Percentiles rank a stretch among this genome's conserved stretches.
These are phyloP conservation scores for Moesziomyces antarcticus DNA, from an alignment of 1,284 basidiomycete species.

Conservation along the genomic window DNA sequence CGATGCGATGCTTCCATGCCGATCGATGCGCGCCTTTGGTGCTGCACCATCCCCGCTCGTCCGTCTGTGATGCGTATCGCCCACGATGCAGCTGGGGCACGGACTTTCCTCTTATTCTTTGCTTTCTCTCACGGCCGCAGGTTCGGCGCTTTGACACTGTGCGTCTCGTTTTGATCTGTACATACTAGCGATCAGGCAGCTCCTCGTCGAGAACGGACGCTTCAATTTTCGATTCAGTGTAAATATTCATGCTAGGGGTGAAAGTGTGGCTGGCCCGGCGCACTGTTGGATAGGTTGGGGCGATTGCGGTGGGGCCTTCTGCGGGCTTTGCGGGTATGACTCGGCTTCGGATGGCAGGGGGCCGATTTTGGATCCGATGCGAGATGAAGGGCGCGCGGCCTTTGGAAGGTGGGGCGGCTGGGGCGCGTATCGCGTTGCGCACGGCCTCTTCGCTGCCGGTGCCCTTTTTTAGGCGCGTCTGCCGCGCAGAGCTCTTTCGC, in stretches of 20 bases:
- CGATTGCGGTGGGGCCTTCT: too few relatives aligned
- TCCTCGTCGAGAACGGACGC: background rate
- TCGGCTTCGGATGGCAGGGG: too few relatives aligned
- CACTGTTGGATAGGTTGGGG: constrained; percentile 36
- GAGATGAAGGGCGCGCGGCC: too few relatives aligned
- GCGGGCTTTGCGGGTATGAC: too few relatives aligned
- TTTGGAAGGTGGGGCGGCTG: too few relatives aligned
- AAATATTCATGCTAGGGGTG: constrained; percentile 14
- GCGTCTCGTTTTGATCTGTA: constrained; percentile 4
- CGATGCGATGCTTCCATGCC: constrained; percentile 24
- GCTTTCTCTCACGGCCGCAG: background rate
- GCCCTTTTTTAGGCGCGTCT: too few relatives aligned
- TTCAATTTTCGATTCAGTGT: constrained; percentile 20
- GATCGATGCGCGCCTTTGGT: constrained; percentile 9
- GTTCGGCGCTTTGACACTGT: background rate
- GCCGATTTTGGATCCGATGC: too few relatives aligned
- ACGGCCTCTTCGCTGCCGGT: too few relatives aligned
- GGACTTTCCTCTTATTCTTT: background rate
- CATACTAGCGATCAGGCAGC: background rate
- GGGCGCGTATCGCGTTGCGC: too few relatives aligned
- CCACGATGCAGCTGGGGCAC: background rate
- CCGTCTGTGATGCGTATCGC: constrained; percentile 8
- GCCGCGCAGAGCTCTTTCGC: too few relatives aligned
- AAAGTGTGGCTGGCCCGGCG: constrained; percentile 2
- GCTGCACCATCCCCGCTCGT: constrained; percentile 17